A percentile compares a stretch with the other conserved stretches of the same genome.
phyloP scores from a whole-genome alignment of 2,329 filamentous ascomycete genomes.

The Xylariaceae sp. region DNA sequence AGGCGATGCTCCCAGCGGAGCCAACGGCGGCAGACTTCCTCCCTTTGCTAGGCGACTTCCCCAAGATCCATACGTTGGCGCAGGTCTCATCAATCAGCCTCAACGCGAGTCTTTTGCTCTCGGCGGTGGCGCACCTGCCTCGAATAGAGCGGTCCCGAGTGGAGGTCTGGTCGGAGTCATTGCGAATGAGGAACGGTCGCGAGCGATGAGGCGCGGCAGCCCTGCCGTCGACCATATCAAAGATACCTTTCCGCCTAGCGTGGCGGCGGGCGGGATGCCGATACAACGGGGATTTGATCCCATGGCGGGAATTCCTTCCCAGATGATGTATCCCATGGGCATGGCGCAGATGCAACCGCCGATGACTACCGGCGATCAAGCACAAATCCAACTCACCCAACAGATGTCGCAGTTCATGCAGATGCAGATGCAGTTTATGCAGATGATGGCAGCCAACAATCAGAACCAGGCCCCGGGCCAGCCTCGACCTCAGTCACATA shows the following conservation, averaged over 20 bases:
- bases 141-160: constrained; percentile 45
- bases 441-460: constrained; percentile 57
- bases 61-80: constrained; percentile 77
- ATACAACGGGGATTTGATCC: constrained; percentile 38
- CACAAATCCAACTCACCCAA: constrained; percentile 72
- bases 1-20: constrained; percentile 38
- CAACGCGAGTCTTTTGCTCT: constrained; percentile 70
- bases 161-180: constrained; percentile 85
- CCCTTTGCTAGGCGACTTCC: constrained; percentile 78
- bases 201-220: constrained; percentile 70
- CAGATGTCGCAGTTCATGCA: constrained; percentile 86
- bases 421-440: constrained; percentile 93
- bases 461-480: constrained; percentile 20
- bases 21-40: constrained; percentile 50
- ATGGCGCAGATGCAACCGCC: constrained; percentile 26
- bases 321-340: constrained; percentile 40
- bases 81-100: constrained; percentile 63
- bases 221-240: constrained; percentile 54
- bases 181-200: constrained; percentile 72
- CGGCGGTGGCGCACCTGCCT: constrained; percentile 45
- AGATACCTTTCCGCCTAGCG: constrained; percentile 25
- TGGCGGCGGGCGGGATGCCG: constrained; percentile 28
- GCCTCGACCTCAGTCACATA: constrained; percentile 27
- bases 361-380: constrained; percentile 57
- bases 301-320: constrained; percentile 39